phyloP scores from a whole-genome alignment of 208 protist genomes.

The Leishmania turanica region DNA sequence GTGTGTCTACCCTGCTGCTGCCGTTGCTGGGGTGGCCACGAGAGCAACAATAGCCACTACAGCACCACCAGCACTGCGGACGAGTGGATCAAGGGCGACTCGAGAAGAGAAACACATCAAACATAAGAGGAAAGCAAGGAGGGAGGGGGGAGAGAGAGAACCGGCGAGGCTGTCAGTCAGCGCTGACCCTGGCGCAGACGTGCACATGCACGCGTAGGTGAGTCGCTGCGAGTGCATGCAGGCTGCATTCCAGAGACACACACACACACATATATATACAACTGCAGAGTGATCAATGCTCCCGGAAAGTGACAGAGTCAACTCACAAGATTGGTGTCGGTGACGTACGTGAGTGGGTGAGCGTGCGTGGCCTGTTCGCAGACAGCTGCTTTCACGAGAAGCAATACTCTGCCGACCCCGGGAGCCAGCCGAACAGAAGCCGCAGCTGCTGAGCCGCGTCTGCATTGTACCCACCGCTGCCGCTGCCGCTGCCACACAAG shows the following conservation, averaged over 20 bases:
- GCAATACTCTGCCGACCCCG: conserved; percentile 6
- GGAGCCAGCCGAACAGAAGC: conserved; percentile 22
- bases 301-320: not conserved
- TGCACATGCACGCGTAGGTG: not conserved
- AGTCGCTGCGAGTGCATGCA: too few relatives aligned
- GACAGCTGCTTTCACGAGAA: not conserved
- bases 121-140: not conserved
- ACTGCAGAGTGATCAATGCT: not conserved
- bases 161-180: not conserved
- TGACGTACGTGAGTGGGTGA: not conserved
- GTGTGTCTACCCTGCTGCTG: not conserved
- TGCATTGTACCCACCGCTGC: conserved; percentile 7
- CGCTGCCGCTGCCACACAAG: conserved; percentile 20
- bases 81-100: not conserved
- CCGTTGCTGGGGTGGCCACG: too few relatives aligned
- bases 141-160: not conserved
- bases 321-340: not conserved
- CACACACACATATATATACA: not conserved
- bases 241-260: too few relatives aligned
- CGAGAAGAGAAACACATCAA: too few relatives aligned
- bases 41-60: not conserved
- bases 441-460: conserved; percentile 17
- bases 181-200: not conserved
- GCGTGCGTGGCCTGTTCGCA: not conserved
- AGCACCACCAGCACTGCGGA: not conserved